phyloP scores from a whole-genome alignment of 345 rosid genomes.

The Sisymbrium irio region DNA sequence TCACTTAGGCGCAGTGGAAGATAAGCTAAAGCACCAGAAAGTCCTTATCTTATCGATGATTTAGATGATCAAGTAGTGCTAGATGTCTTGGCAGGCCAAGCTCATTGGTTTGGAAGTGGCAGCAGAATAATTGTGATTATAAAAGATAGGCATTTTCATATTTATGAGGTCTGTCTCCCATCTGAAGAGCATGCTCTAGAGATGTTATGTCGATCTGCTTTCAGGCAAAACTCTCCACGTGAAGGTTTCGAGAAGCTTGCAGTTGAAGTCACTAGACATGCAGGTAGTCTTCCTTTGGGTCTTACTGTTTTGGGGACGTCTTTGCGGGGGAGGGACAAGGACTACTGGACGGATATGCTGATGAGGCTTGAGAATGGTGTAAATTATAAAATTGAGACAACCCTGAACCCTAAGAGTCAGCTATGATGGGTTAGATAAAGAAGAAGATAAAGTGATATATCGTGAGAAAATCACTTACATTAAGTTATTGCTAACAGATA shows the following conservation, averaged over 20 bases:
- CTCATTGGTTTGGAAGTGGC: not conserved
- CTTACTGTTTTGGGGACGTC: conserved; percentile 29
- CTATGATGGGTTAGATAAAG: too few species aligned
- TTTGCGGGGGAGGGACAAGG: not conserved
- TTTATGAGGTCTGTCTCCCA: not conserved
- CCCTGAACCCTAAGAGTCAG: too few species aligned
- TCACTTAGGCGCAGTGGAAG: not conserved
- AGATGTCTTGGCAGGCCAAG: not conserved
- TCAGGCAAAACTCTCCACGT: not conserved
- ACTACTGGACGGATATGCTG: too few species aligned
- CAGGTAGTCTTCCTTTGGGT: conserved; percentile 28
- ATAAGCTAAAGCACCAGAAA: not conserved
- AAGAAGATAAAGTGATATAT: too few species aligned
- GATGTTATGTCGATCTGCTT: conserved; percentile 13
- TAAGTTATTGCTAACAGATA: too few species aligned
- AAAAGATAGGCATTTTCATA: not conserved
- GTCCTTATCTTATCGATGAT: conserved; percentile 21
- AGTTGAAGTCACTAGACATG: not conserved
- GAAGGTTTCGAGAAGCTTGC: not conserved
- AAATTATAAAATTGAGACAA: too few species aligned
- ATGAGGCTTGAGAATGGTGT: too few species aligned
- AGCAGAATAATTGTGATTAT: conserved; percentile 13
- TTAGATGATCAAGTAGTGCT: not conserved
- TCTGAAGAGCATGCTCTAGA: not conserved
- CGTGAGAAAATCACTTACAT: too few species aligned